Base-by-base conservation (phyloP, 805 yeast species). In the Candida xyloterini region DNA sequence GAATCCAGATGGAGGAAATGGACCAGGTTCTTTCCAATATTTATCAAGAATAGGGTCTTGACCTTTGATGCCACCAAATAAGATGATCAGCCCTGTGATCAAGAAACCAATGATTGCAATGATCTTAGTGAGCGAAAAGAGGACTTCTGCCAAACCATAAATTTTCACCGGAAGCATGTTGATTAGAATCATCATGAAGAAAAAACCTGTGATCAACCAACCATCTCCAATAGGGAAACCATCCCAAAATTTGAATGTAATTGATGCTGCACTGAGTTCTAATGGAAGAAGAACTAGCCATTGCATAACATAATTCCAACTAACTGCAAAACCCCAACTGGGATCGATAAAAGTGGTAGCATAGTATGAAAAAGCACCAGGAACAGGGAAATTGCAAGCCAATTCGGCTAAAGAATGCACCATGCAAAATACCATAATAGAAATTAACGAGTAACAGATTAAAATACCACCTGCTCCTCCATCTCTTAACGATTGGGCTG, bases 401-500 rank as follows among this genome's bases (percentile, higher is more conserved):
- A 79, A 46, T 52, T 79, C 85, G 43, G 81, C 81, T 18, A 78
- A 58, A 2, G 84, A 75, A 61, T 79, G 82, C 48, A 79, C 76
- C 52, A 81, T 76, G 47, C 70, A 63, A 59, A 68, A 79, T 34
- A 80, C 72, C 67, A 80, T 68, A 7, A 76, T 54, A 41, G 83
- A 81, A 20, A 76, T 68, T 27, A 78, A 60, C 15, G 60, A 50
- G 67, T 79, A 74, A 45, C 76, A 80, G 29, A 80, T 73, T 35
- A 81, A 67, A 25, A 81, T 57, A 24, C 81, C 74, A 3, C 79
- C 84, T 5, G 85, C 83, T 29, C 88, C 88, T 53, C 83, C 83
- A 14, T 71, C 67, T 25, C 57, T 56, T 44, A 82, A 64, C 1
- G 84, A 76, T 30, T 71, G 61, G 38, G 85, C 86, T 3, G 83